Conservation (phyloP, 1,284 basidiomycete genomes). For the Moesziomyces globuligerus region DNA sequence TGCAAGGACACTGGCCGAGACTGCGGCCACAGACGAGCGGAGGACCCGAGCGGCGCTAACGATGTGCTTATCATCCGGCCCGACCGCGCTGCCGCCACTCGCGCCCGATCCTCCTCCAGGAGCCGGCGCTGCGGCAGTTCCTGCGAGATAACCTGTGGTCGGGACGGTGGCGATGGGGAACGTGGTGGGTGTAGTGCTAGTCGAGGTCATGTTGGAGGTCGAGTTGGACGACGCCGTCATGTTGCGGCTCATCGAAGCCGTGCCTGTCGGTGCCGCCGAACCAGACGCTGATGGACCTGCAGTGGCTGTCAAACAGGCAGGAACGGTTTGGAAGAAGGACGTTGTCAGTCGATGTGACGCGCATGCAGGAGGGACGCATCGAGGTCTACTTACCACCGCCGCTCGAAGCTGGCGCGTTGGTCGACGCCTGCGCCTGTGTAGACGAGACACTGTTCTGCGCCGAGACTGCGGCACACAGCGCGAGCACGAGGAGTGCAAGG, state of each 20-base stretch:
- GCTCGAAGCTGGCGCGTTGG: conserved; percentile 18
- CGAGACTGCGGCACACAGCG: conserved; percentile 25
- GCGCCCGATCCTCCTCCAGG: conserved; percentile 26
- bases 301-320: conserved; percentile 6
- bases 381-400: conserved; percentile 17
- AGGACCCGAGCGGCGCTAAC: conserved; percentile 31
- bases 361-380: neutral
- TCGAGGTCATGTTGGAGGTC: conserved; percentile 3
- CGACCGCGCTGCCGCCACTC: conserved; percentile 15
- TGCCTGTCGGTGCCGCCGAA: conserved; percentile 15
- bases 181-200: conserved; percentile 41
- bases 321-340: neutral
- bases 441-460: conserved; percentile 35
- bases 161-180: conserved; percentile 44
- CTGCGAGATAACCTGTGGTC: conserved; percentile 38
- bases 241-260: conserved; percentile 14
- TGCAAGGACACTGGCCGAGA: conserved; percentile 22
- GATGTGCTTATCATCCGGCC: conserved; percentile 40
- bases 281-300: conserved; percentile 17
- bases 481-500: conserved; percentile 28
- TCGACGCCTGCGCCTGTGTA: conserved; percentile 18
- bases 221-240: conserved; percentile 8
- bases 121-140: conserved; percentile 37
- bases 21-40: conserved; percentile 14
- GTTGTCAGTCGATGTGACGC: neutral